phyloP scores from a whole-genome alignment of 176 grass and related monocot genomes.

The Carex littledalei region DNA sequence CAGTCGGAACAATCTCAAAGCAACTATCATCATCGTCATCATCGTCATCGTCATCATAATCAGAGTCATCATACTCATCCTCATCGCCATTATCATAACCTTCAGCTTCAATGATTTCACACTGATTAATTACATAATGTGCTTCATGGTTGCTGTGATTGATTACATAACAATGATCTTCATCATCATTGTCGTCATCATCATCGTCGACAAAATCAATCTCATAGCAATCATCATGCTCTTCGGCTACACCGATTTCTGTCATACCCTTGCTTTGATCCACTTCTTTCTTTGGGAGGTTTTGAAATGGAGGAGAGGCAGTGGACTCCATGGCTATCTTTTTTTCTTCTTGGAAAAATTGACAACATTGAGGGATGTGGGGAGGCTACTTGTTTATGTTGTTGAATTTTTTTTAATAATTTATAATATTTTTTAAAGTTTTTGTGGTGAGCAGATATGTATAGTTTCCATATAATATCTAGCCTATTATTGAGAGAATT shows the following conservation, averaged over 20 bases:
- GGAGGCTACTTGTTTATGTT: constrained; percentile 3
- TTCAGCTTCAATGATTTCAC: background rate
- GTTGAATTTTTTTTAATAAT: background rate
- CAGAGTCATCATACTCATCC: background rate
- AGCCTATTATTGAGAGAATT: background rate
- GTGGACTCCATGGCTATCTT: constrained; percentile 7
- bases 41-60: background rate
- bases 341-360: background rate
- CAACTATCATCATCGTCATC: constrained; percentile 11
- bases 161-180: constrained; percentile 22
- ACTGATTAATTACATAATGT: background rate
- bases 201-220: constrained; percentile 18
- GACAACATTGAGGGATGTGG: background rate
- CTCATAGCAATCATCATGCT: constrained; percentile 24
- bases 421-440: background rate
- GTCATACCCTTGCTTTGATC: background rate
- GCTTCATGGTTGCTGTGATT: constrained; percentile 4
- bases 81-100: background rate
- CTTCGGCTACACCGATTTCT: background rate
- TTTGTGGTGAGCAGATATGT: background rate
- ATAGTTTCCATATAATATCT: background rate
- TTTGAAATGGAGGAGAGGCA: background rate
- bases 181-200: background rate
- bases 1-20: constrained; percentile 15
- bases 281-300: background rate